Conservation (phyloP, 345 rosid species). For the Melastoma malabathricum region DNA sequence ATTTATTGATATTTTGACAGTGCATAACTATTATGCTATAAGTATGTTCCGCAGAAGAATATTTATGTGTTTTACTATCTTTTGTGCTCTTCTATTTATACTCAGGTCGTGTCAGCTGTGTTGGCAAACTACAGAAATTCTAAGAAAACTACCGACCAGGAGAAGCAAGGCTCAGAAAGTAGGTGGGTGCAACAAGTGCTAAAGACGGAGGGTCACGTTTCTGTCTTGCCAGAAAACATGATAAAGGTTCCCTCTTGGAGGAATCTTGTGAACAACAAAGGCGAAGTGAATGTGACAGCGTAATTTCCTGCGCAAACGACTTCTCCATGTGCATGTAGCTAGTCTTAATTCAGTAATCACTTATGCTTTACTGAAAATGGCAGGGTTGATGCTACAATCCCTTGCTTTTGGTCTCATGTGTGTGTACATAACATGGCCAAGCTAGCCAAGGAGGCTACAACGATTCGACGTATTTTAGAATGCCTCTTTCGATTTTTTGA, state of each 20-base stretch:
- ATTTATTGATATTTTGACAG: too few relatives aligned
- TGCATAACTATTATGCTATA: too few relatives aligned
- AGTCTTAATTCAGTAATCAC: not conserved
- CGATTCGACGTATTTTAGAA: constrained; percentile 75
- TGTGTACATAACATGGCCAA: constrained; percentile 91
- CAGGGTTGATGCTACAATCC: constrained; percentile 68
- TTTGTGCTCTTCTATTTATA: not conserved
- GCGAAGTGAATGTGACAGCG: constrained; percentile 58
- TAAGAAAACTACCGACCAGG: constrained; percentile 16
- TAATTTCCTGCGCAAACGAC: constrained; percentile 24
- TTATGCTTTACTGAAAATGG: constrained; percentile 10
- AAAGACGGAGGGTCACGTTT: constrained; percentile 51
- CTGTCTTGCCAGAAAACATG: constrained; percentile 28
- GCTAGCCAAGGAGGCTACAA: constrained; percentile 89
- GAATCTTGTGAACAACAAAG: constrained; percentile 57
- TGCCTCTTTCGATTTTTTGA: constrained; percentile 88
- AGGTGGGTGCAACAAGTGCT: constrained; percentile 72
- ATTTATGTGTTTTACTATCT: constrained; percentile 1
- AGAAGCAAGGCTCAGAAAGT: constrained; percentile 29
- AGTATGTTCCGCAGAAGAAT: too few relatives aligned
- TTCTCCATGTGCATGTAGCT: constrained; percentile 7
- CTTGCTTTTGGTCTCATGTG: constrained; percentile 87
- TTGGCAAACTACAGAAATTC: constrained; percentile 61
- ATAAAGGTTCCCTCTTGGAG: constrained; percentile 63
- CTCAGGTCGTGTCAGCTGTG: constrained; percentile 75